Base-by-base conservation (phyloP, 352 stramenopile species). In the Peronospora destructor region DNA sequence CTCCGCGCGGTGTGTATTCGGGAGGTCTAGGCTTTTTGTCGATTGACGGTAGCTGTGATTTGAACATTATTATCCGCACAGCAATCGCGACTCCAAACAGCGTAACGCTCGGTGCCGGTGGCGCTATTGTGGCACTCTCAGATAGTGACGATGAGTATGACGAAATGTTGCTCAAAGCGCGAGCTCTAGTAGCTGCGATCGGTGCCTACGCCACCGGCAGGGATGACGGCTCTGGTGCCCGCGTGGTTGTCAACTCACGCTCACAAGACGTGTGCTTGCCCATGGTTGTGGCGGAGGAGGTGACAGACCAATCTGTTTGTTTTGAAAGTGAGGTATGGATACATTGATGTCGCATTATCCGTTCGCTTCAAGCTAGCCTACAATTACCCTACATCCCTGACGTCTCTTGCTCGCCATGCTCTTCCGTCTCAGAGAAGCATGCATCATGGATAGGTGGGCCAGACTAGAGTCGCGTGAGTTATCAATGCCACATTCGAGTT, bases 51-150 rank as follows among this genome's bases (percentile, higher is more conserved):
- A 87, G 74, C 42, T 96, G 92, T 51, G 94, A 98, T 60, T 80
- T 99, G 55, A 98, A 98, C 71, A 98, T 98, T 50, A 86, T 98
- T 32, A 98, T 99, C 61, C 89, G 96, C 37, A 97, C 94, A 23
- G 95, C 93, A 8, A 76, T 98, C 28, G 54, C 97, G 32, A 96
- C 86, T 35, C 66, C 67, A 5, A 51, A 61, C 56, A 81, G 66
- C 55, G 85, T 81, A 56, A 91, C 44, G 3, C 84, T 99, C 36
- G 95, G 95, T n/a, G 87, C 91, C 21, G 96, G 96, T 28, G 96
- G 95, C 13, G 96, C 96, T 21, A 97, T 99, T 50, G 94, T 97
- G 43, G 91, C 87, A 9, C 76, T 98, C 11, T 98, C 91, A 17
- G 84, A 98, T 51, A 72, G 64, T 19, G 71, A 97, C 26, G 91